Conservation (phyloP, 257 asterid genomes). For the Verbascum thapsus region DNA sequence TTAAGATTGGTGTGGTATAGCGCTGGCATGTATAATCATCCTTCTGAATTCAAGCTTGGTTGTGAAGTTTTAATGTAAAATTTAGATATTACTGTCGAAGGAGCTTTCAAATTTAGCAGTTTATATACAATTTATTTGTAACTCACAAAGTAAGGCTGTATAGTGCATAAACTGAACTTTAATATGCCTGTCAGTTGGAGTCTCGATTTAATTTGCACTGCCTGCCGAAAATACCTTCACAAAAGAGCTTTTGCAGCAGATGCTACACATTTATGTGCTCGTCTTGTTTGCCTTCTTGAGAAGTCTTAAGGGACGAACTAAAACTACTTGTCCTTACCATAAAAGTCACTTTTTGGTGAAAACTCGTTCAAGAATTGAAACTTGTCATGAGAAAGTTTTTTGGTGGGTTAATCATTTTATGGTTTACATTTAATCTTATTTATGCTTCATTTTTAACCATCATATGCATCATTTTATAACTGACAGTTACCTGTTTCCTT, state of each 20-base stretch:
- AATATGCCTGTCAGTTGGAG: slow-evolving; percentile 8
- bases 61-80: not conserved
- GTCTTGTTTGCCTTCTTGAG: no score
- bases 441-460: no score
- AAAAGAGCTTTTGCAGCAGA: not conserved
- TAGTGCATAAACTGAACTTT: slow-evolving; percentile 1
- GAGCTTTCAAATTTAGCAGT: not conserved
- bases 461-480: no score
- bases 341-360: no score
- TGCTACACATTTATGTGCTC: not conserved
- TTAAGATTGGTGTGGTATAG: not conserved
- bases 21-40: not conserved
- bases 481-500: no score
- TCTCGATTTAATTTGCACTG: not conserved
- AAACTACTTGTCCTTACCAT: no score
- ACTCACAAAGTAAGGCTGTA: not conserved
- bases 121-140: not conserved
- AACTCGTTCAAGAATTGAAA: no score
- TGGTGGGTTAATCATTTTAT: no score
- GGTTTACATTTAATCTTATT: no score
- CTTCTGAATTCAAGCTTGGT: slow-evolving; percentile 3
- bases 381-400: no score
- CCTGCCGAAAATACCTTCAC: not conserved
- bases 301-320: no score
- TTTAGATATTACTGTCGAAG: not conserved